Evolutionary conservation across 1,284 basidiomycete species (phyloP), one percentile per base, ranked within the genome.

Genomic region (Ustilago loliicola): DNA sequence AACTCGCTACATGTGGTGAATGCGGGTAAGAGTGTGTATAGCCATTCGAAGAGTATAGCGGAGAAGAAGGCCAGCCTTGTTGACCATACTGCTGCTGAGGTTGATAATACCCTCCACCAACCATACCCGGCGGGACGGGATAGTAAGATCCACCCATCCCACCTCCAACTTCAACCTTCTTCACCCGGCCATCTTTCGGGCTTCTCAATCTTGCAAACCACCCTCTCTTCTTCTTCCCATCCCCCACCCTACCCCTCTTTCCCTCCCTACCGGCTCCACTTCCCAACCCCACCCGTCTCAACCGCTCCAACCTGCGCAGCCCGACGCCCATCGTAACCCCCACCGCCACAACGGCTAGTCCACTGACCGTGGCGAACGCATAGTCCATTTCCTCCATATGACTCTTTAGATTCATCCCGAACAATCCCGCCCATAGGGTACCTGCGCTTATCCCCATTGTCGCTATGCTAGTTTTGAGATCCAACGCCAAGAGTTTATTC

Each of bases 361-460:
- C 77, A 40, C 67, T 78, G 3, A 77, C 71, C 3, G 45, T 59
- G 2, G 60, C 63, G 66, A 84, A 84, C 13, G 81, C 83, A 55
- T 69, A 77, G 8, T 80, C 72, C 47, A 77, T 15, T 42, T 79
- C 77, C 62, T 84, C 83, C 45, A 84, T 61, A 30, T 74, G 65
- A 21, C 70, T 74, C 32, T 66, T 64, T 36, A 85, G 63, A 61
- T 97, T 98, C 96, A 98, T 98, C 27, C 96, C 96, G 81, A 97
- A 97, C 11, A 97, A 83, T 3, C 96, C 95, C 47, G 95, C 94
- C 21, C 96, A 88, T 25, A 98, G 89, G n/a, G 96, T 94, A 0
- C 95, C 95, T n/a, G 91, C 90, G 13, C 94, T 94, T 66, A 98
- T 90, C 0, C 96, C 96, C 87, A 98, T 91, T 0, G 96, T 98